Percentiles rank a stretch among this genome's conserved stretches.
Conservation (phyloP, 768 basidiomycete species). For the Clavaria fumosa region DNA sequence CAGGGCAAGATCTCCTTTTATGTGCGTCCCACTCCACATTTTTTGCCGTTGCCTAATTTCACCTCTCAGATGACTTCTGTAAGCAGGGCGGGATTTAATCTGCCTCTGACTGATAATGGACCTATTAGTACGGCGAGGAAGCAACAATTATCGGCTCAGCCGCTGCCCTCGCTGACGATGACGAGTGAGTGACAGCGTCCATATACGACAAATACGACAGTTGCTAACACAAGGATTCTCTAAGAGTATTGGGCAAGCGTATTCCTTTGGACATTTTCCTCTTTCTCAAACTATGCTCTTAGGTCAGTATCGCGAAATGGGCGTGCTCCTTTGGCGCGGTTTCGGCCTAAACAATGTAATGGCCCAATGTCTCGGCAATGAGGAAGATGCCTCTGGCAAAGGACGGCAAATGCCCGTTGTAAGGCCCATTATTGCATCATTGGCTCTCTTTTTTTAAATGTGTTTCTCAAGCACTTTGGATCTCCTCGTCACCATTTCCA, state of each 20-base stretch:
- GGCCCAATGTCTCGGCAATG: conserved; percentile 85
- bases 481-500: conserved; percentile 77
- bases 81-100: conserved; percentile 18
- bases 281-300: conserved; percentile 4
- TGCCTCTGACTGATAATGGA: not conserved
- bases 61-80: conserved; percentile 62
- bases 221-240: conserved; percentile 1
- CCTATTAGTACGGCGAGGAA: conserved; percentile 68
- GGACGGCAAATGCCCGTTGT: conserved; percentile 93
- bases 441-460: conserved; percentile 1
- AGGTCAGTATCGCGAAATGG: conserved; percentile 91
- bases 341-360: conserved; percentile 69
- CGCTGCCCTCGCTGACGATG: conserved; percentile 64
- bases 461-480: conserved; percentile 57
- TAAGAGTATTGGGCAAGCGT: conserved; percentile 55
- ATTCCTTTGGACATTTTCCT: not conserved
- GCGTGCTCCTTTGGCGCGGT: conserved; percentile 79
- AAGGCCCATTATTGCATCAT: conserved; percentile 14
- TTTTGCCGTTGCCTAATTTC: conserved; percentile 4
- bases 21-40: conserved; percentile 22
- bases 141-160: conserved; percentile 82
- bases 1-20: conserved; percentile 91
- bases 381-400: conserved; percentile 65
- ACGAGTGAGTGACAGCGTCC: conserved; percentile 46
- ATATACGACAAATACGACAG: not conserved